These are phyloP conservation scores for Coemansia sp. DNA, from an alignment of 192 early-diverging fungal species.

Conservation along the genomic window DNA sequence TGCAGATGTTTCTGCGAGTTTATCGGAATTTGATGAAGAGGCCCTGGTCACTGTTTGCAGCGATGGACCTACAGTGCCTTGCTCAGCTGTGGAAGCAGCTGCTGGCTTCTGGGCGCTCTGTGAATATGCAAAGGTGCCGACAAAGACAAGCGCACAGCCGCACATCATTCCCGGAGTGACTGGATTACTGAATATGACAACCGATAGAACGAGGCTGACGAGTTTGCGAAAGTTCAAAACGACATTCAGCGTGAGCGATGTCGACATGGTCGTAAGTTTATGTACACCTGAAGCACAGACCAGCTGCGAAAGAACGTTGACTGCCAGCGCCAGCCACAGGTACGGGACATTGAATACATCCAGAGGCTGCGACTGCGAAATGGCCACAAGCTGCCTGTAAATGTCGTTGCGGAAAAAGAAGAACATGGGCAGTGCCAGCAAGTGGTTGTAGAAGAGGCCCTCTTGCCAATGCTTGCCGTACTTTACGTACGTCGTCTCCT, in stretches of 20 bases:
- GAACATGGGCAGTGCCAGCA: conserved; percentile 80
- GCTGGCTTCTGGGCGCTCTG: conserved; percentile 8
- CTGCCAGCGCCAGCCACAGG: conserved; percentile 69
- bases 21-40: not conserved
- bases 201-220: conserved; percentile 74
- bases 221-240: conserved; percentile 87
- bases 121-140: conserved; percentile 79
- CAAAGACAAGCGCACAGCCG: conserved; percentile 75
- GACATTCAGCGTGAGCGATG: conserved; percentile 82
- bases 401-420: conserved; percentile 73
- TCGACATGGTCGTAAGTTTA: conserved; percentile 70
- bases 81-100: too few species aligned
- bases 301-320: conserved; percentile 83
- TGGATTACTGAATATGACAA: conserved; percentile 76
- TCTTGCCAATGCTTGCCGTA: conserved; percentile 86
- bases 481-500: conserved; percentile 74
- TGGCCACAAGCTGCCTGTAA: conserved; percentile 40
- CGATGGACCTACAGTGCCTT: too few species aligned
- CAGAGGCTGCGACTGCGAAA: conserved; percentile 53
- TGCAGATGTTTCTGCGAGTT: too few species aligned
- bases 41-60: not conserved
- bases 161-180: conserved; percentile 64
- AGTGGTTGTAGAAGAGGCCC: conserved; percentile 87
- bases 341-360: conserved; percentile 55
- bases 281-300: conserved; percentile 88